phyloP scores from a whole-genome alignment of 2,329 filamentous ascomycete genomes.

The Colletotrichum sp. region DNA sequence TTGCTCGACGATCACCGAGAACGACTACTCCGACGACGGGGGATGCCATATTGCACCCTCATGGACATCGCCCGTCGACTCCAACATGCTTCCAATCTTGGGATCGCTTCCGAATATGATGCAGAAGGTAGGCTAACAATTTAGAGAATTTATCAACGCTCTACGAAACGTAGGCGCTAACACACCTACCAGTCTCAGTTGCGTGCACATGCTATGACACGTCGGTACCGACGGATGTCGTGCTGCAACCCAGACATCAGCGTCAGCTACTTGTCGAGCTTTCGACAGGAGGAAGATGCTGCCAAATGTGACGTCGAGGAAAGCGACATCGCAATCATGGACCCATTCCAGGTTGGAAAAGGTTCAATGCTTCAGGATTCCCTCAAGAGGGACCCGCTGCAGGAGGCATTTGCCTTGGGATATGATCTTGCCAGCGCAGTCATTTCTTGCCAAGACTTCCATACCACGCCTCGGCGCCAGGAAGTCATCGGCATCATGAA shows the following conservation, averaged over 20 bases:
- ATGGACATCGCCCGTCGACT: neutral
- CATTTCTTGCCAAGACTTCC: neutral
- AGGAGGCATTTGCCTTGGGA: neutral
- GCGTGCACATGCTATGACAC: neutral
- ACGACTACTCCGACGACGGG: neutral
- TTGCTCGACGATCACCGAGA: neutral
- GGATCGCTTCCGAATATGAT: neutral
- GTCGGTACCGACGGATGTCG: neutral
- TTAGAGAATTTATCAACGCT: neutral
- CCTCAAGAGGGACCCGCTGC: too few relatives aligned
- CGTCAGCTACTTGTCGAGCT: neutral
- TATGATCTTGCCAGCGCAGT: neutral
- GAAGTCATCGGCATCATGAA: neutral
- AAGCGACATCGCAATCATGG: too few relatives aligned
- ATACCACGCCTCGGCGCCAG: neutral
- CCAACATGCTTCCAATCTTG: neutral
- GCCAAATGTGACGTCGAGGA: neutral
- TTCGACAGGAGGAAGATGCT: neutral
- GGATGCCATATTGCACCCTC: neutral
- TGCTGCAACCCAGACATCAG: neutral
- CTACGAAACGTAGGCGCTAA: constrained; percentile 15
- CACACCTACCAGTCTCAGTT: neutral
- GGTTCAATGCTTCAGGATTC: too few relatives aligned
- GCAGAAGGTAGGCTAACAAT: constrained; percentile 6
- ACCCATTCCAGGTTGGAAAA: neutral